Percentiles rank a stretch among this genome's conserved stretches.
phyloP scores from a whole-genome alignment of 2,329 filamentous ascomycete species.

The Fusarium haematococcum region DNA sequence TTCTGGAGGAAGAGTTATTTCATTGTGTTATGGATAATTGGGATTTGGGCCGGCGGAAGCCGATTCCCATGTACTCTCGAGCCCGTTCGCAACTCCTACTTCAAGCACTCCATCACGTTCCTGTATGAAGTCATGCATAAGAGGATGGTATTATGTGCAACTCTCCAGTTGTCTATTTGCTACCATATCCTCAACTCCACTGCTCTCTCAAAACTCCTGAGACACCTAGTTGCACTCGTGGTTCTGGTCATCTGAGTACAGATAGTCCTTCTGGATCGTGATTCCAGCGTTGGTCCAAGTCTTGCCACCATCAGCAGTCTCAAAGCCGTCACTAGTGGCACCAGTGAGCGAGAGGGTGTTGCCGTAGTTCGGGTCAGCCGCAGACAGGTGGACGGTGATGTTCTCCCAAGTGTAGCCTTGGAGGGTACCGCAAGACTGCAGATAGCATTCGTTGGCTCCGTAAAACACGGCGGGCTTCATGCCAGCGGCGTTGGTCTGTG shows the following conservation, averaged over 20 bases:
- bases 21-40: no score
- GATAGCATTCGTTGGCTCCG: conserved; percentile 27
- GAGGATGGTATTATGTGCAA: neutral
- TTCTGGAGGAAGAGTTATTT: no score
- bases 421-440: conserved; percentile 22
- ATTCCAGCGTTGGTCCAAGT: conserved; percentile 19
- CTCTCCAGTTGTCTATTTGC: neutral
- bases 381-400: conserved; percentile 21
- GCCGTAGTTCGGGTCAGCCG: conserved; percentile 10
- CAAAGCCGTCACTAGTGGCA: conserved; percentile 9
- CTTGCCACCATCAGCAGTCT: conserved; percentile 23
- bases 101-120: no score
- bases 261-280: conserved; percentile 22
- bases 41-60: no score
- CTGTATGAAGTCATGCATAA: no score
- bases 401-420: conserved; percentile 16
- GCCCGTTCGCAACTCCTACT: no score
- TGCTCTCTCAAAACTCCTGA: neutral
- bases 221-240: conserved; percentile 12
- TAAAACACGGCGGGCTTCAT: conserved; percentile 29
- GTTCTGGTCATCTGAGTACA: conserved; percentile 24
- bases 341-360: conserved; percentile 13
- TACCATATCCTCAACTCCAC: neutral
- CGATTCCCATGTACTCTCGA: no score
- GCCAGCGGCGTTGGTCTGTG: conserved; percentile 25